Evolutionary conservation across 257 asterid genomes (phyloP), one percentile per base, ranked within the genome.

Genomic region (Solanum pimpinellifolium): DNA sequence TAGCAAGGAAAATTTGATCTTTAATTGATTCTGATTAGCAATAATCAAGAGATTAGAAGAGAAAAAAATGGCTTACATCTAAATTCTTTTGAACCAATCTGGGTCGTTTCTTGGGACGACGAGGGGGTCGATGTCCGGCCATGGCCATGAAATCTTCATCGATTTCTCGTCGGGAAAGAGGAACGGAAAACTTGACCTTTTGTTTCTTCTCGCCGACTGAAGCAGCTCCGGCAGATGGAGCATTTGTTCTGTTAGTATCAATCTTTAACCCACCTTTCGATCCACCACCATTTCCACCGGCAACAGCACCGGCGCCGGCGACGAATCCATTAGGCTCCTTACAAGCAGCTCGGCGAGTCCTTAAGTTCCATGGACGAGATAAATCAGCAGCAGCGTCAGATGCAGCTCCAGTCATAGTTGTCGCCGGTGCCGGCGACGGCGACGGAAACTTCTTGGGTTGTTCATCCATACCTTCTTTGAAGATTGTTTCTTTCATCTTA

Each of bases 21-120:
- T 77, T 73, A 29, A 42, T 66, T 31, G 20, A 23, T 68, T 44
- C 33, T 21, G 47, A 47, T 41, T 62, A 39, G 4, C 14, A 39
- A 18, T 42, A 33, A 41, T 14, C 46, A 78, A 47, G 62, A 78
- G 27, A 11, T 44, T 78, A 16, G 11, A 21, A 52, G 52, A 52
- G 37, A 65, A 31, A 23, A 33, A 11, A 72, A 56, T 78, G 3
- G 85, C 98, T 92, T 88, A 94, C 98, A 89, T 97, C 98, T 80
- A 97, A 87, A 74, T 92, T 91, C 83, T 90, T 97, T 91, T 97
- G 99, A 68, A 97, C 88, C 81, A 87, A 73, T 77, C 87, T 91
- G 12, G 92, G 85, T 52, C 99, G 91, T 91, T 94, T 97, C 87
- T 94, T 96, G 14, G 99, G 99, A 68, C 98, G 88, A 87, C 99